phyloP scores from a whole-genome alignment of 371 early-diverging fungal species.

The Rhizoclosmatium hyalinum region DNA sequence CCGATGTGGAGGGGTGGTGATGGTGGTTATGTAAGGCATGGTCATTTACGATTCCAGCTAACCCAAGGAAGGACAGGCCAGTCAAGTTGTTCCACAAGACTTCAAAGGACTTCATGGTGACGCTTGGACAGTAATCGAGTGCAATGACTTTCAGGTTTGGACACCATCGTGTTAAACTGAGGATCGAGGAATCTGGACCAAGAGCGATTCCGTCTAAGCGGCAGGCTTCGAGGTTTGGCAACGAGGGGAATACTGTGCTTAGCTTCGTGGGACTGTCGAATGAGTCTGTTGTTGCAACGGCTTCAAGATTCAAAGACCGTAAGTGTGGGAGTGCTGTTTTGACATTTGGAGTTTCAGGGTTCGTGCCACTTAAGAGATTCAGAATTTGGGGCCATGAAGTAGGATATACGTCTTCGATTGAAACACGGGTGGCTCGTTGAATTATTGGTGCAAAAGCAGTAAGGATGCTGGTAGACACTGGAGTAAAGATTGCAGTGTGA shows the following conservation, averaged over 20 bases:
- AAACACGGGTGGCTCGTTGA: constrained; percentile 23
- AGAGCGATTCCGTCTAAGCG: constrained; percentile 54
- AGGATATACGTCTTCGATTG: constrained; percentile 48
- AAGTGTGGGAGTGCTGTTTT: constrained; percentile 32
- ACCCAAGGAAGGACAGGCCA: constrained; percentile 46
- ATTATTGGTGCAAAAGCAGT: constrained; percentile 33
- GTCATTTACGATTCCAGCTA: constrained; percentile 50
- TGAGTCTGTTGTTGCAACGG: constrained; percentile 46
- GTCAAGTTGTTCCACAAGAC: constrained; percentile 45
- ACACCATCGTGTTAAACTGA: constrained; percentile 33
- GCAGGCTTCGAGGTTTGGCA: constrained; percentile 43
- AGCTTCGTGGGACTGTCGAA: constrained; percentile 43
- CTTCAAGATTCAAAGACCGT: constrained; percentile 47
- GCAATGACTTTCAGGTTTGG: constrained; percentile 44
- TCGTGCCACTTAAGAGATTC: constrained; percentile 19
- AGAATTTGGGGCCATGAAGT: constrained; percentile 45
- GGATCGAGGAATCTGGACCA: constrained; percentile 35
- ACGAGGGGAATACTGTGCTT: constrained; percentile 34
- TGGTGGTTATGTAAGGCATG: constrained; percentile 6
- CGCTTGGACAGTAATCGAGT: constrained; percentile 52
- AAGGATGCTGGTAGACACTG: constrained; percentile 7
- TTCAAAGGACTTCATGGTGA: constrained; percentile 40
- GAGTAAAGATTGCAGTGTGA: constrained; percentile 27
- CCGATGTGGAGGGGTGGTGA: neutral
- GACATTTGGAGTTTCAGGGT: neutral